Percentiles rank a stretch among this genome's conserved stretches.
Evolutionary conservation across 2,329 filamentous ascomycete genomes (phyloP).

Genomic region (Pseudonectria foliicola): DNA sequence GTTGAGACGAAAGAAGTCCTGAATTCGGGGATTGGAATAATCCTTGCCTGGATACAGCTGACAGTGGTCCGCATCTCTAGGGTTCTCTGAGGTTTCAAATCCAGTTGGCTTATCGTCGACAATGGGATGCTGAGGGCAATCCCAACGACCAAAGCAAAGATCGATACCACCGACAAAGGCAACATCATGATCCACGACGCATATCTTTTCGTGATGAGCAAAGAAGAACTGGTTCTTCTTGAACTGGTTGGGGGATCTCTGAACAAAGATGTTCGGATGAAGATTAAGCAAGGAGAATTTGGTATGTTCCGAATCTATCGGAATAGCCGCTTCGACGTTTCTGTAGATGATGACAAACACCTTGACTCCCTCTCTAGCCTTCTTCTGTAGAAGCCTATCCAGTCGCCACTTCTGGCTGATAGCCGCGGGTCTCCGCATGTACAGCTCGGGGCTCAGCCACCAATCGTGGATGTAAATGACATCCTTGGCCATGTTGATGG

Average conservation of each 20-base stretch:
- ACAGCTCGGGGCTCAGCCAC: slow-evolving; percentile 96
- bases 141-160: slow-evolving; percentile 95
- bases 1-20: slow-evolving; percentile 88
- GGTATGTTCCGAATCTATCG: slow-evolving; percentile 96
- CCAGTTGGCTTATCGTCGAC: slow-evolving; percentile 92
- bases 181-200: slow-evolving; percentile 89
- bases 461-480: slow-evolving; percentile 99
- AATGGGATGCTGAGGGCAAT: slow-evolving; percentile 85
- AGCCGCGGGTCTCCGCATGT: slow-evolving; percentile 85
- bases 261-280: slow-evolving; percentile 92
- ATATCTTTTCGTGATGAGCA: slow-evolving; percentile 98
- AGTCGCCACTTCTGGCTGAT: slow-evolving; percentile 98
- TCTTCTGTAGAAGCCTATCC: slow-evolving; percentile 85
- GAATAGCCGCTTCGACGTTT: slow-evolving; percentile 94
- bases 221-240: slow-evolving; percentile 99
- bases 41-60: slow-evolving; percentile 97
- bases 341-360: slow-evolving; percentile 96
- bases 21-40: slow-evolving; percentile 92
- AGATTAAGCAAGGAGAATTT: slow-evolving; percentile 94
- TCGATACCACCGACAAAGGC: slow-evolving; percentile 95
- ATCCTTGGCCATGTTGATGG: slow-evolving; percentile 93
- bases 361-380: slow-evolving; percentile 92
- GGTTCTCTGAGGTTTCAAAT: slow-evolving; percentile 68
- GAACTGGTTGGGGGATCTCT: slow-evolving; percentile 94
- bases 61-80: slow-evolving; percentile 87